A percentile compares a stretch with the other conserved stretches of the same genome.
Conservation (phyloP, 2,329 filamentous ascomycete species). For the Exophiala xenobiotica region DNA sequence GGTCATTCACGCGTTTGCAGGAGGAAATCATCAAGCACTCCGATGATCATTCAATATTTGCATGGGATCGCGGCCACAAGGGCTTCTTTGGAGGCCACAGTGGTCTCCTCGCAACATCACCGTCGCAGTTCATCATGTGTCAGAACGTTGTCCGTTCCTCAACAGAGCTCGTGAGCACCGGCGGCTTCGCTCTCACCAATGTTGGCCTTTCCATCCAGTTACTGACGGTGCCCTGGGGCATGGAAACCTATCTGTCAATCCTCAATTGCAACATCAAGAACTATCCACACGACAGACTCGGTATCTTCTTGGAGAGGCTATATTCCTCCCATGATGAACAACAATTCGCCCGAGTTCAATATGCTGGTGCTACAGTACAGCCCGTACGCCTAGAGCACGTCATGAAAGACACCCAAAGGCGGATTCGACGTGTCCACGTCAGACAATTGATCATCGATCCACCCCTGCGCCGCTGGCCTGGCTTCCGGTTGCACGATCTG, state of each 20-base stretch:
- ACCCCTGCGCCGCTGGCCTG: conserved; percentile 15
- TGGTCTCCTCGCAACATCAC: conserved; percentile 19
- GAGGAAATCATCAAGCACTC: conserved; percentile 29
- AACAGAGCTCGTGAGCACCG: conserved; percentile 7
- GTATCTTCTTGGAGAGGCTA: conserved; percentile 30
- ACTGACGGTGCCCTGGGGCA: conserved; percentile 16
- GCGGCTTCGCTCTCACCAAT: conserved; percentile 22
- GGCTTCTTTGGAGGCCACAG: conserved; percentile 3
- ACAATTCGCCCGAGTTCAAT: conserved; percentile 36
- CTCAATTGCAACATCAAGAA: conserved; percentile 18
- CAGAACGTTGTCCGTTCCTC: conserved; percentile 15
- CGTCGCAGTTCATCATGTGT: conserved; percentile 18
- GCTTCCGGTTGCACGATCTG: conserved; percentile 16
- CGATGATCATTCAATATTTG: conserved; percentile 29
- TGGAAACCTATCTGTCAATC: conserved; percentile 25
- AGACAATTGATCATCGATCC: conserved; percentile 16
- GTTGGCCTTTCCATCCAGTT: conserved; percentile 22
- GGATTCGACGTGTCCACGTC: conserved; percentile 10
- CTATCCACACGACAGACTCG: conserved; percentile 6
- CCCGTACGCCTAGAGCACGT: conserved; percentile 6
- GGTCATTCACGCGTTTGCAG: conserved; percentile 30
- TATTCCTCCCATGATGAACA: conserved; percentile 41
- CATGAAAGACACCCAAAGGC: conserved; percentile 10
- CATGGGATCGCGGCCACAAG: conserved; percentile 22
- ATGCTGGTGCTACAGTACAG: conserved; percentile 16